Evolutionary conservation across 768 basidiomycete species (phyloP).

Genomic region (Pleurotus tuber-regium): DNA sequence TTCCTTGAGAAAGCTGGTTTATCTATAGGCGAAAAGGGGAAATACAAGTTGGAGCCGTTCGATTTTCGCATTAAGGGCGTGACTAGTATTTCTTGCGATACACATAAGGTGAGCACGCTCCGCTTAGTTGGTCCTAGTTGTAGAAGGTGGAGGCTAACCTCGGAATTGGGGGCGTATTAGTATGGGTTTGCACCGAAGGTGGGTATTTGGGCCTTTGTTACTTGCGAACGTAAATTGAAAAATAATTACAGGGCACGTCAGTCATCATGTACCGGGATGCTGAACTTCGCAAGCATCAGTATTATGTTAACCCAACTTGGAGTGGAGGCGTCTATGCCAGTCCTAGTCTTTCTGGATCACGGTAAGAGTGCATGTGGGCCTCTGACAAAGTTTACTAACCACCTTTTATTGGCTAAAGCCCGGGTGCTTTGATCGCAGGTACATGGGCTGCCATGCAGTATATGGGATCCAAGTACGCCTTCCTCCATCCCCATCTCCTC

Average conservation of each 20-base stretch:
- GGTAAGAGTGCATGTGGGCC: too few species aligned
- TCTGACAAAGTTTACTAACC: too few species aligned
- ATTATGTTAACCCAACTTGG: constrained; percentile 84
- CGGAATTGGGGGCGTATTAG: constrained; percentile 37
- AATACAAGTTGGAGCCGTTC: constrained; percentile 65
- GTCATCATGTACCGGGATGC: constrained; percentile 92
- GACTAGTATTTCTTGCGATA: constrained; percentile 94
- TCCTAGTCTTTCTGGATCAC: constrained; percentile 85
- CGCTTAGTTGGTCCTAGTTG: not conserved
- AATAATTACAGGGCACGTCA: constrained; percentile 66
- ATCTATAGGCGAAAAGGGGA: constrained; percentile 52
- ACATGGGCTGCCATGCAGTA: constrained; percentile 97
- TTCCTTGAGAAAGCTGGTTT: constrained; percentile 83
- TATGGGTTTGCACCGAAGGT: constrained; percentile 96
- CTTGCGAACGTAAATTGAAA: not conserved
- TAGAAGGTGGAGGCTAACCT: too few species aligned
- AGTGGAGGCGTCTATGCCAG: constrained; percentile 88
- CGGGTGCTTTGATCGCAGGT: constrained; percentile 90
- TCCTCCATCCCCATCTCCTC: not conserved
- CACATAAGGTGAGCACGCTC: constrained; percentile 67
- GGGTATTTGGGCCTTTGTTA: constrained; percentile 11
- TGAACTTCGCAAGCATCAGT: constrained; percentile 77
- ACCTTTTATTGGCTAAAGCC: constrained; percentile 52
- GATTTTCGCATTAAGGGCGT: constrained; percentile 92
- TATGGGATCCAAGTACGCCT: constrained; percentile 80